These are phyloP conservation scores for Byssoonygena ceratinophila DNA, from an alignment of 2,329 filamentous ascomycete species.

Conservation along the genomic window DNA sequence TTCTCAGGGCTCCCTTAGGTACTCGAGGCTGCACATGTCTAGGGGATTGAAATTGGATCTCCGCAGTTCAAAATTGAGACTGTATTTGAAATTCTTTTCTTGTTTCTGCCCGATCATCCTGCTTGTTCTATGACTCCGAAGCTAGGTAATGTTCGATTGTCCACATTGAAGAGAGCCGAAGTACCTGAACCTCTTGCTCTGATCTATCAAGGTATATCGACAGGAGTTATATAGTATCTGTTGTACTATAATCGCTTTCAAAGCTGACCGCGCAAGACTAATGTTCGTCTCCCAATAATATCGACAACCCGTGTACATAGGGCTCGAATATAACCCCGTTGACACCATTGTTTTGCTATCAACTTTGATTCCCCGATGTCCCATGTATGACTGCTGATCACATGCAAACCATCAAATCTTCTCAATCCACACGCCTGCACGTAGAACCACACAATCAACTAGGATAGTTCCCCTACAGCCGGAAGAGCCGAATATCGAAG, in stretches of 20 bases:
- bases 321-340: conserved; percentile 9
- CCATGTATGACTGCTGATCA: conserved; percentile 9
- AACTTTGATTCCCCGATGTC: conserved; percentile 2
- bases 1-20: conserved; percentile 1
- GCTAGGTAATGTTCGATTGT: conserved; percentile 53
- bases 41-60: conserved; percentile 14
- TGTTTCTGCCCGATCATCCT: conserved; percentile 29
- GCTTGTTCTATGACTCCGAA: conserved; percentile 59
- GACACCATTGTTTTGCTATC: conserved; percentile 11
- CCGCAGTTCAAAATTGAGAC: conserved; percentile 17
- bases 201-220: conserved; percentile 61
- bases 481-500: neutral
- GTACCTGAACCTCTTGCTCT: conserved; percentile 42
- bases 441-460: conserved; percentile 5
- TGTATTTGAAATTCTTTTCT: conserved; percentile 29
- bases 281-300: conserved; percentile 5
- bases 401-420: conserved; percentile 5
- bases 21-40: conserved; percentile 7
- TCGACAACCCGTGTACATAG: conserved; percentile 10
- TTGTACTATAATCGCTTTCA: conserved; percentile 38
- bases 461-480: neutral
- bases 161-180: conserved; percentile 29
- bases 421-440: conserved; percentile 5
- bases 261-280: conserved; percentile 25
- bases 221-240: conserved; percentile 53